Evolutionary conservation across 1,139 yeast species (phyloP), one percentile per base, ranked within the genome.

Genomic region (Sugiyamaella paludigena): DNA sequence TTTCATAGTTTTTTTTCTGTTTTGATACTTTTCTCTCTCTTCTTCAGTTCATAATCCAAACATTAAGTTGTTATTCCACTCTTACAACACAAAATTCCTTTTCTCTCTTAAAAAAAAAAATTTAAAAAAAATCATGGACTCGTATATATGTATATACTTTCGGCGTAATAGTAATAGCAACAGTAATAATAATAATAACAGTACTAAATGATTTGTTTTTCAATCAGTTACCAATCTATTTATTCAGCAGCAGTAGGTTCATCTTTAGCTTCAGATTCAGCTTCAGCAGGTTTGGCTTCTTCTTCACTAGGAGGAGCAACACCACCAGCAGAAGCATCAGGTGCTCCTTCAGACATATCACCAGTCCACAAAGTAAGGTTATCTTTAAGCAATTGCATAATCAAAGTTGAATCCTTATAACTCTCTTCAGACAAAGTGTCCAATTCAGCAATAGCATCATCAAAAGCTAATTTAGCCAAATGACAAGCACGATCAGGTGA

Each of bases 401-500:
- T 92, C 73, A 92, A 82, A 62, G 98, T 91, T 57, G 97, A 89
- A 74, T 92, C 98, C 76, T 91, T 91, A 82, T 91, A 91, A 59
- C 96, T 87, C 76, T 92, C 98, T 77, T 92, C 98, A 45, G 96
- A 87, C 68, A 92, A 80, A 60, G 97, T 87, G 76, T 92, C 98
- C 71, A 92, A 83, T 76, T 92, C 98, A 61, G 98, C 96, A 71
- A 92, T 95, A 57, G 98, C 98, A 69, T 92, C 98, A 71, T 92
- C 98, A 64, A 92, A 92, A 46, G 98, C 98, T 78, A 91, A 96
- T 74, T 92, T 92, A 64, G 98, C 98, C 73, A 92, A 80, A 70
- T 89, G 96, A 71, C 98, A 92, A 61, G 98, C 98, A 72, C 95
- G 88, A 73, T 89, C 97, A 63, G 98, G 98, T 54, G 97, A 88